phyloP scores from a whole-genome alignment of 305 asterid species.

The Petunia hybrid region DNA sequence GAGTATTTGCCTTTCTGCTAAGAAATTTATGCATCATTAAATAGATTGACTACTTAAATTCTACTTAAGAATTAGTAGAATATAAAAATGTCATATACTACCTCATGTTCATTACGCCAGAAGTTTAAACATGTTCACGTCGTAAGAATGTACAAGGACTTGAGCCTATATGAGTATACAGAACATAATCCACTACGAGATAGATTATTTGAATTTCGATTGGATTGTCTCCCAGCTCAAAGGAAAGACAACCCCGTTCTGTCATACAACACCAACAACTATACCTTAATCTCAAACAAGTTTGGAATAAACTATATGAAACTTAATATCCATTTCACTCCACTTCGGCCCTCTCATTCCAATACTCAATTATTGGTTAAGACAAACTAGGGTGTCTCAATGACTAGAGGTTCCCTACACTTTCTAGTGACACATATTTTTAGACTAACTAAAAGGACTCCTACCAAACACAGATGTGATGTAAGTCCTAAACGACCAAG shows the following conservation, averaged over 20 bases:
- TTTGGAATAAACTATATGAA: not conserved
- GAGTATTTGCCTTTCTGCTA: not conserved
- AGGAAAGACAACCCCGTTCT: no score
- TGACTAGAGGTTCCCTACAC: not conserved
- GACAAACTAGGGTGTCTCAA: not conserved
- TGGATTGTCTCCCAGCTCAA: no score
- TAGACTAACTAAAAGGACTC: not conserved
- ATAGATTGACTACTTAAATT: not conserved
- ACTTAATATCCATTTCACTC: not conserved
- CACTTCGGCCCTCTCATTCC: not conserved
- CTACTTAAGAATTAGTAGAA: not conserved
- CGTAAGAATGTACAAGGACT: not conserved
- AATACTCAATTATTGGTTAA: not conserved
- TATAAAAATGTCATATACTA: not conserved
- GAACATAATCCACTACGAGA: constrained; percentile 1
- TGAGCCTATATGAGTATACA: not conserved
- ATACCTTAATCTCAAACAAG: constrained; percentile 3
- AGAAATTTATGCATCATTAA: not conserved
- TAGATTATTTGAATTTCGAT: not conserved
- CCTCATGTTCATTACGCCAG: no score
- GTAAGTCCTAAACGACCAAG: not conserved
- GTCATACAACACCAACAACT: not conserved
- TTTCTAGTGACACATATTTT: not conserved
- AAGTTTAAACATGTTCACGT: no score
- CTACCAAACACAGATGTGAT: not conserved